Conservation (phyloP, 1,284 basidiomycete genomes). For the Rhizopogon hawkerae region DNA sequence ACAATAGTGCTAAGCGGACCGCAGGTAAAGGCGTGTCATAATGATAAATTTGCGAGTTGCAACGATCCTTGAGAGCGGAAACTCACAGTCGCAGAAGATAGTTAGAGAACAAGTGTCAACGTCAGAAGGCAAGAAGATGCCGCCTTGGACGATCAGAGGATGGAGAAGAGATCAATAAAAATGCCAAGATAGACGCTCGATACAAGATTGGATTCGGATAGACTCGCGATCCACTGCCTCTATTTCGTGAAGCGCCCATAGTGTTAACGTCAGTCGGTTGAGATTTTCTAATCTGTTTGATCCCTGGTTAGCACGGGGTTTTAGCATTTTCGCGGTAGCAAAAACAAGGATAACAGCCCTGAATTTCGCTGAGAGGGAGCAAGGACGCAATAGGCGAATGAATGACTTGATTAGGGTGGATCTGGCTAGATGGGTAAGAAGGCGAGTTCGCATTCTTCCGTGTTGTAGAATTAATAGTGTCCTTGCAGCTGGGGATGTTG, state of each 20-base stretch:
- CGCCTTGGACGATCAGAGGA: neutral
- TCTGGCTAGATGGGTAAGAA: neutral
- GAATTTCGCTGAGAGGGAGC: slow-evolving; percentile 4
- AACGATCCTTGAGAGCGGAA: neutral
- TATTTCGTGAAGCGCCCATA: slow-evolving; percentile 9
- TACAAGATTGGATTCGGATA: slow-evolving; percentile 15
- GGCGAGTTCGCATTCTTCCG: no score
- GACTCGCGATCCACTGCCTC: slow-evolving; percentile 25
- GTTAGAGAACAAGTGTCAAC: neutral
- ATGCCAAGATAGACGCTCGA: neutral
- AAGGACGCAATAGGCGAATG: neutral
- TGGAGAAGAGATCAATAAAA: neutral
- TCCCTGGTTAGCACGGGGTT: slow-evolving; percentile 6
- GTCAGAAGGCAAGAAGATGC: neutral
- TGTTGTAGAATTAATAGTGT: neutral
- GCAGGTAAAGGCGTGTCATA: slow-evolving; percentile 23
- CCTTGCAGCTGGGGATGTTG: slow-evolving; percentile 4
- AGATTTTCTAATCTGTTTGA: slow-evolving; percentile 12
- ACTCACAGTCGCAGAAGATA: neutral
- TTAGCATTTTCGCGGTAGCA: slow-evolving; percentile 7
- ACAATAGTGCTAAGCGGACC: slow-evolving; percentile 22
- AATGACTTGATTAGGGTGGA: neutral
- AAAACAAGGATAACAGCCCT: neutral
- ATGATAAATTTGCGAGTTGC: neutral
- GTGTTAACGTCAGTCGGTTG: slow-evolving; percentile 16